Evolutionary conservation across 441 rosid species (phyloP).

Genomic region (Lepidium campestre): DNA sequence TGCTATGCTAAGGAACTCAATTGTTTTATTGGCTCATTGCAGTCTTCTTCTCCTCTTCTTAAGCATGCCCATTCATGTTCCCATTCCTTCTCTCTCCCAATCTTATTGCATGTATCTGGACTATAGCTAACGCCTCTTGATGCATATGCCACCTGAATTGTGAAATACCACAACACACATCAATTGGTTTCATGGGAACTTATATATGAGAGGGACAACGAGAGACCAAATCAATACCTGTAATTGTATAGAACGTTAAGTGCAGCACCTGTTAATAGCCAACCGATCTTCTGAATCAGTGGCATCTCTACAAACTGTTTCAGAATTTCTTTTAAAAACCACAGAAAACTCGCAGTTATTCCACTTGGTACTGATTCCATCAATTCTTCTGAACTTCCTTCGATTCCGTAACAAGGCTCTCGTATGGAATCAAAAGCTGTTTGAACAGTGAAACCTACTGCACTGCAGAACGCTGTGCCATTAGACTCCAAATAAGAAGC

Average conservation of each 20-base stretch:
- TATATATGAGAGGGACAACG: not conserved
- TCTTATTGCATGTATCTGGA: conserved; percentile 44
- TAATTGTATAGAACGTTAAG: conserved; percentile 30
- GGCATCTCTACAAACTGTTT: conserved; percentile 40
- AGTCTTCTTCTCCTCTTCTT: not conserved
- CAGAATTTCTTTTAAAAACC: conserved; percentile 41
- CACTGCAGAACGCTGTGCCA: conserved; percentile 70
- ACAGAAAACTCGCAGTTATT: conserved; percentile 22
- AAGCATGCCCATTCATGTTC: conserved; percentile 22
- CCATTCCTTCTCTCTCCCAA: conserved; percentile 19
- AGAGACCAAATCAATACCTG: conserved; percentile 31
- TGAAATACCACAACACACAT: conserved; percentile 19
- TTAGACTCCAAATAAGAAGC: conserved; percentile 68
- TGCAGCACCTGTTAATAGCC: conserved; percentile 61
- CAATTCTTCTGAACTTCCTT: conserved; percentile 52
- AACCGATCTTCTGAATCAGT: not conserved
- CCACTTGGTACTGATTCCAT: conserved; percentile 31
- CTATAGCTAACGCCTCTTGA: conserved; percentile 48
- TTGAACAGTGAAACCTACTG: conserved; percentile 62
- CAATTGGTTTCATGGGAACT: not conserved
- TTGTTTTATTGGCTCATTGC: not conserved
- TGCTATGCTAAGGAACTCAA: not conserved
- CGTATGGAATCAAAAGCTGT: conserved; percentile 32
- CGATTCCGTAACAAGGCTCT: conserved; percentile 59
- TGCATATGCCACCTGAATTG: conserved; percentile 49